Evolutionary conservation across 2,329 filamentous ascomycete genomes (phyloP).

Genomic region (Albifimbria verrucaria): DNA sequence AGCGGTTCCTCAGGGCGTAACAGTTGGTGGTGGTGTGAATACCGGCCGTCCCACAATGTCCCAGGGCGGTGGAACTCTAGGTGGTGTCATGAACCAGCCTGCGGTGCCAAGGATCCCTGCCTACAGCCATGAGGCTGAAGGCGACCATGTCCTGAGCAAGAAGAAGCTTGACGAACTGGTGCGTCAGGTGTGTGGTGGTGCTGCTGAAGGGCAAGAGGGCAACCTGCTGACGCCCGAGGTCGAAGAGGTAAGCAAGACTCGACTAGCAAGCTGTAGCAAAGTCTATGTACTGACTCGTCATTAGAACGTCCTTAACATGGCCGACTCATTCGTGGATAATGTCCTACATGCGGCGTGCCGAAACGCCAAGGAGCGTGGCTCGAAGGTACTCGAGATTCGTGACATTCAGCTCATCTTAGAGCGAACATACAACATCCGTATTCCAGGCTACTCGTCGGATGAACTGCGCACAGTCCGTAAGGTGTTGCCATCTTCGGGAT

Average conservation of each 20-base stretch:
- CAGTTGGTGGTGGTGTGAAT: constrained; percentile 60
- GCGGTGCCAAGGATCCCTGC: constrained; percentile 77
- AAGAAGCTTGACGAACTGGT: constrained; percentile 96
- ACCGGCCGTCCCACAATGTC: constrained; percentile 77
- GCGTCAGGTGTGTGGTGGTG: constrained; percentile 84
- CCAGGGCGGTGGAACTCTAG: constrained; percentile 71
- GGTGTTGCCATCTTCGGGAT: constrained; percentile 80
- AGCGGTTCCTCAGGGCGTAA: constrained; percentile 68
- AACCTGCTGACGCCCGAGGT: constrained; percentile 86
- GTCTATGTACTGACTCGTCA: constrained; percentile 13
- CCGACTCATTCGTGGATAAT: constrained; percentile 92
- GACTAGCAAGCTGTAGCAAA: constrained; percentile 1
- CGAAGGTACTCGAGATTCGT: constrained; percentile 83
- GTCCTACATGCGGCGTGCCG: constrained; percentile 84
- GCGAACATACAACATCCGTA: constrained; percentile 83
- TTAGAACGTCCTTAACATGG: constrained; percentile 83
- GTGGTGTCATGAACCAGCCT: constrained; percentile 84
- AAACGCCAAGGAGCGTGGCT: constrained; percentile 88
- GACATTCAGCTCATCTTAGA: constrained; percentile 82
- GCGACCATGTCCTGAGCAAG: constrained; percentile 92
- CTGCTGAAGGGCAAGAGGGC: constrained; percentile 66
- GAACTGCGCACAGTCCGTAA: constrained; percentile 93
- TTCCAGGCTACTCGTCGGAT: constrained; percentile 91
- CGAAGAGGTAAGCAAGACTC: constrained; percentile 69
- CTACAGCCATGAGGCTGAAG: constrained; percentile 86